phyloP scores from a whole-genome alignment of 805 yeast species.

The Wickerhamiella azymoides region DNA sequence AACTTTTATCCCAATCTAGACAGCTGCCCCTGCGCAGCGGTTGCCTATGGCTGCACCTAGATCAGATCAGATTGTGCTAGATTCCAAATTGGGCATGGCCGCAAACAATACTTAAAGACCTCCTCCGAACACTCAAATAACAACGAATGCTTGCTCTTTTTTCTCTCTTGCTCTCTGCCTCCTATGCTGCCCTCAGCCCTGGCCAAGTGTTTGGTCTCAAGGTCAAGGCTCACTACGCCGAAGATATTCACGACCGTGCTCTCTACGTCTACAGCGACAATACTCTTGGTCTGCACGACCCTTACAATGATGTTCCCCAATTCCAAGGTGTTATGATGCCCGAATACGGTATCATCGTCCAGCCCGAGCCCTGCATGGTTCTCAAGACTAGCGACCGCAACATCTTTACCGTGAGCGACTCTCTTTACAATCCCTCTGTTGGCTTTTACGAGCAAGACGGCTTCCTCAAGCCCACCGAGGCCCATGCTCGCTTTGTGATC shows the following conservation, averaged over 20 bases:
- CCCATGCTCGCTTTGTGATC: conserved; percentile 11
- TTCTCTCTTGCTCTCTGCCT: not conserved
- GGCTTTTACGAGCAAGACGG: conserved; percentile 14
- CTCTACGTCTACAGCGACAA: conserved; percentile 17
- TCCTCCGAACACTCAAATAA: not conserved
- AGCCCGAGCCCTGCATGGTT: conserved; percentile 19
- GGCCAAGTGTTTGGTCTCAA: conserved; percentile 21
- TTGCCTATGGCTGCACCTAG: too few species aligned
- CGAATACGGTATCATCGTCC: conserved; percentile 19
- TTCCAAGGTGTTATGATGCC: conserved; percentile 18
- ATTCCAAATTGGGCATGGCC: not conserved
- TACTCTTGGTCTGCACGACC: conserved; percentile 17
- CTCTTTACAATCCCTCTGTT: conserved; percentile 17
- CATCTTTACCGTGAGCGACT: conserved; percentile 15
- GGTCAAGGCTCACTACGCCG: conserved; percentile 11
- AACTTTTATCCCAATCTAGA: too few species aligned
- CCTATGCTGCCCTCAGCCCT: conserved; percentile 2
- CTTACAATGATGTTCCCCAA: conserved; percentile 15
- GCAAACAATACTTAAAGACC: not conserved
- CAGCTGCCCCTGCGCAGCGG: too few species aligned
- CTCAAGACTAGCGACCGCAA: conserved; percentile 17
- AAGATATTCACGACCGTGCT: conserved; percentile 13
- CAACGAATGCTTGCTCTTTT: not conserved
- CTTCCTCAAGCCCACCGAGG: conserved; percentile 9
- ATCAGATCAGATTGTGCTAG: too few species aligned